Base-by-base conservation (phyloP, 2,329 filamentous ascomycete genomes). In the Penicillium sp. region DNA sequence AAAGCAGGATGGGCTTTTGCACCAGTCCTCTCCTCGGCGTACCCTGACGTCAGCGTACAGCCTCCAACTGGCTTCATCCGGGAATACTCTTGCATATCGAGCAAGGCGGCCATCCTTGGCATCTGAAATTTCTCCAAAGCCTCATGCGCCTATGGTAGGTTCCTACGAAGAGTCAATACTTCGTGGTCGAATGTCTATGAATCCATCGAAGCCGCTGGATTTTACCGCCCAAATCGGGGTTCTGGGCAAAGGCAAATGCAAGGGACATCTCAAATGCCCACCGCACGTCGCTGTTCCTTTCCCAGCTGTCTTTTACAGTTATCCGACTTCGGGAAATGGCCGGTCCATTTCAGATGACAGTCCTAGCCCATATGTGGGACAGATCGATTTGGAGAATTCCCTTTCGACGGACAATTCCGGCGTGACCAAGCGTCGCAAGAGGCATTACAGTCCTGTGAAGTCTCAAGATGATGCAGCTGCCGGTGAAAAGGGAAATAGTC, bases 91-190 rank as follows among this genome's bases (percentile, higher is more conserved):
- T 18, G 60, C 25, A 42, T 64, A 11, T 57, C 67, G 18, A 70
- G 71, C 14, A 70, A 77, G 11, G 62, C 74, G 87, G 29, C 80
- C 82, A 0, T 95, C 89, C 0, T 70, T 85, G 30, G 75, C 77
- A 11, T 80, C 82, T 0, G 89, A 95, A 30, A 68, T 73, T 2
- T 87, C 86, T 2, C 82, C 86, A 3, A 69, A 92, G 17, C 85
- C 90, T 39, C 87, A 93, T 63, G 89, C 90, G 6, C 89, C 89
- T 3, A 93, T 98, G 84, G 90, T 96, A 2, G 92, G 92, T 2
- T 95, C 90, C 1, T 98, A 95, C 52, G 92, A 98, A 64, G 92
- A 98, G 66, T 95, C 88, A 17, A 95, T 98, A 43, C 70, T 98
- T 2, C 80, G 87, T 31, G 92, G 92, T 26, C 80, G 92, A 45